Evolutionary conservation across 1,139 yeast genomes (phyloP), one percentile per base, ranked within the genome.

Genomic region (Kodamaea sp.): DNA sequence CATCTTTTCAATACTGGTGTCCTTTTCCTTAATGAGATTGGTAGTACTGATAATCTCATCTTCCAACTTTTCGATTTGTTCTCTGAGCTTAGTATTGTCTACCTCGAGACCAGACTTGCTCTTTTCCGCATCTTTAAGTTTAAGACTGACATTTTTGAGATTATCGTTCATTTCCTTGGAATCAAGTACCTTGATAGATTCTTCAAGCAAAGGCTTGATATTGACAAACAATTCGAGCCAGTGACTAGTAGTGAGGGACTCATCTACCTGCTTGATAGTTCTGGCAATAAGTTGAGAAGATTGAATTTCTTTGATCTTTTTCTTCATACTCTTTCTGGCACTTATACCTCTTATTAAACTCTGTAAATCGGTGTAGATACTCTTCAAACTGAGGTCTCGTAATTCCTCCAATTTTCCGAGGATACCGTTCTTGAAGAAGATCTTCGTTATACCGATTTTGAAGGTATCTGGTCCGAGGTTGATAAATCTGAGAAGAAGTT

Each of bases 371-470:
- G 83, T 73, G 27, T 87, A 64, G 1, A 83, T 69, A 2, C 60
- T 50, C 34, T 78, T 73, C 28, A 92, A 65, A 40, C 78, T 73
- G 22, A 70, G 63, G 45, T 89, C 97, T 43, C 96, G 80, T 35
- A 76, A 68, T 44, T 80, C 81, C 59, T 94, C 98, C 21, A 94
- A 67, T 37, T 80, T 78, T 2, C 97, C 98, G 35, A 94, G 68
- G 45, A 92, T 89, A 35, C 98, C 98, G 50, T 96, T 94, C 47
- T 94, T 81, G 72, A 92, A 89, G 56, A 94, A 94, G 19, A 94
- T 72, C 60, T 94, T 94, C 2, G 96, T 85, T 15, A 82, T 66
- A 44, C 95, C 95, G 31, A 94, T 77, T 50, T 86, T 85, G 61
- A 77, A 92, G 7, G 77, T 66, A 15, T 79, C 79, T 1, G 76